A percentile compares a stretch with the other conserved stretches of the same genome.
Conservation (phyloP, 208 protist genomes). For the Acanthamoeba sp. region DNA sequence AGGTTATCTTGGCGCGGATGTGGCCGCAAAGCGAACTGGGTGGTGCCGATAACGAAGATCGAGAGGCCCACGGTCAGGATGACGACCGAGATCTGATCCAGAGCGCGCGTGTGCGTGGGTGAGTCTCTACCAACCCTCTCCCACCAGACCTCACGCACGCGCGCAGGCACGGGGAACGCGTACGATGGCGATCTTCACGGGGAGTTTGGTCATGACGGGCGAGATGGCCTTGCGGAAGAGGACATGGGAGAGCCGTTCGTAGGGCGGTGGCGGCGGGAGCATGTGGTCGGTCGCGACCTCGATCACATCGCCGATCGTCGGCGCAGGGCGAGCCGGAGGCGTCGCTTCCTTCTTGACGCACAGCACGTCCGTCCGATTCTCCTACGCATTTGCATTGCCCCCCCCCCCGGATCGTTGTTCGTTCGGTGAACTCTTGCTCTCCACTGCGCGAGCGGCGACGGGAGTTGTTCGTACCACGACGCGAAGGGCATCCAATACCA, state of each 20-base stretch:
- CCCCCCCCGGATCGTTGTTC: too few species aligned
- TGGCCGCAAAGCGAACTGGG: background rate
- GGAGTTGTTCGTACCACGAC: background rate
- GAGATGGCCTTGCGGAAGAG: constrained; percentile 37
- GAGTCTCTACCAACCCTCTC: background rate
- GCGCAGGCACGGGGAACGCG: background rate
- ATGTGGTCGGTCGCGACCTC: background rate
- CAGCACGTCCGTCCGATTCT: background rate
- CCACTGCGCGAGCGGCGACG: background rate
- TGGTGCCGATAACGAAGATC: background rate
- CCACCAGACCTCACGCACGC: background rate
- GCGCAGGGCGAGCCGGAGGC: background rate
- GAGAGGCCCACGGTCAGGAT: background rate
- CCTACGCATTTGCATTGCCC: background rate
- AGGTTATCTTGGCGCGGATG: constrained; percentile 15
- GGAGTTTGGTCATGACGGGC: constrained; percentile 7
- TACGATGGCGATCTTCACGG: constrained; percentile 16
- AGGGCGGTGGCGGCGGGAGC: background rate
- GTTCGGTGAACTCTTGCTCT: too few species aligned
- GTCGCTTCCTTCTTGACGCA: background rate
- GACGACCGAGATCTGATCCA: background rate
- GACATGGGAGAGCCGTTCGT: background rate
- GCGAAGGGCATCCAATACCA: constrained; percentile 13
- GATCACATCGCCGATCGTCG: constrained; percentile 15
- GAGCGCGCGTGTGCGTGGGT: background rate